A percentile compares a stretch with the other conserved stretches of the same genome.
phyloP scores from a whole-genome alignment of 345 rosid genomes.

The Gossypium ekmanianum region DNA sequence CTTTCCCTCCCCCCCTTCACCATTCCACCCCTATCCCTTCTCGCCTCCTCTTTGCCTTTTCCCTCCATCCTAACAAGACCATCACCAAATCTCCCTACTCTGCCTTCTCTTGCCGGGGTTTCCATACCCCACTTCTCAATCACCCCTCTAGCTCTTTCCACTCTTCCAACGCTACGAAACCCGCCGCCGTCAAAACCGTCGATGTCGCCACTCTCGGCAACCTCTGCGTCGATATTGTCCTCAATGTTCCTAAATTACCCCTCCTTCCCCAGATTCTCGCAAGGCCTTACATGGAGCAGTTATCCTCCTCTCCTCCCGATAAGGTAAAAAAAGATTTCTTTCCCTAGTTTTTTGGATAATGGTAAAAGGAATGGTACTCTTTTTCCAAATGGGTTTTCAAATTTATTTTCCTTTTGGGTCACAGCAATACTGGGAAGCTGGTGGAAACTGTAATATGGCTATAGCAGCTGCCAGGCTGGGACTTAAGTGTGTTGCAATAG shows the following conservation, averaged over 20 bases:
- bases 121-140: constrained; percentile 30
- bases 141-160: constrained; percentile 23
- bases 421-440: constrained; percentile 54
- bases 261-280: constrained; percentile 47
- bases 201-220: constrained; percentile 73
- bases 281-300: constrained; percentile 61
- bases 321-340: constrained; percentile 39
- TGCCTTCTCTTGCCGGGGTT: constrained; percentile 30
- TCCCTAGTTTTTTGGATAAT: too few species aligned
- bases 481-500: constrained; percentile 69
- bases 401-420: background rate
- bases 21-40: constrained; percentile 30
- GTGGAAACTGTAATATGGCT: constrained; percentile 94
- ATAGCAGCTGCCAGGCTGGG: constrained; percentile 97
- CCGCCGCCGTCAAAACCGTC: background rate
- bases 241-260: constrained; percentile 81
- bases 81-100: constrained; percentile 13
- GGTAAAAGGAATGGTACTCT: background rate
- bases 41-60: constrained; percentile 1
- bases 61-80: constrained; percentile 9
- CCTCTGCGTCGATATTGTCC: constrained; percentile 93
- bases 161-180: constrained; percentile 18
- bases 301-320: constrained; percentile 76
- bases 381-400: background rate
- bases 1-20: background rate